A percentile compares a stretch with the other conserved stretches of the same genome.
Evolutionary conservation across 352 stramenopile genomes (phyloP).

Genomic region (Pythium brassicae): DNA sequence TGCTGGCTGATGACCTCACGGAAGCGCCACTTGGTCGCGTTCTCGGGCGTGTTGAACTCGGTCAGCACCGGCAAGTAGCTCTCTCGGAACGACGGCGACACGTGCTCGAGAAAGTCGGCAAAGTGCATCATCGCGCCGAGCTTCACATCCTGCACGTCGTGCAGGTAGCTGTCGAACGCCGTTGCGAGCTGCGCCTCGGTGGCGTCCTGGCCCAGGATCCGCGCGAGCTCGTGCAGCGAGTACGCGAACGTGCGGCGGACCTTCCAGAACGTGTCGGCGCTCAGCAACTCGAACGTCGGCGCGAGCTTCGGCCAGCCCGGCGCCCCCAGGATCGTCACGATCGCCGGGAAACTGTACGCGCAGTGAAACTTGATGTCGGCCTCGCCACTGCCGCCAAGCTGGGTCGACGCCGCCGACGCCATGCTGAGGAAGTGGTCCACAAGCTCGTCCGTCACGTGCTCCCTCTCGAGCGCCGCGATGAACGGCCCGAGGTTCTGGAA

Average conservation of each 20-base stretch:
- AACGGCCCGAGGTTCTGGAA: constrained; percentile 89
- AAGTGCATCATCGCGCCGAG: constrained; percentile 84
- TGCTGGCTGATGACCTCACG: constrained; percentile 73
- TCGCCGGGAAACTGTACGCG: constrained; percentile 89
- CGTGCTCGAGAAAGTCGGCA: constrained; percentile 74
- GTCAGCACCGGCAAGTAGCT: constrained; percentile 76
- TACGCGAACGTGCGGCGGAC: constrained; percentile 90
- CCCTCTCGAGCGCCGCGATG: constrained; percentile 76
- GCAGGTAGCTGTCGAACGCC: constrained; percentile 82
- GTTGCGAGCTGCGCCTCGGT: constrained; percentile 75
- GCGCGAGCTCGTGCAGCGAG: constrained; percentile 87
- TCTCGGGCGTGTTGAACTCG: constrained; percentile 58
- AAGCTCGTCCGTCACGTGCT: constrained; percentile 77
- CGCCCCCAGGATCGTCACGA: constrained; percentile 76
- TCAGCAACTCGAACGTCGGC: constrained; percentile 75
- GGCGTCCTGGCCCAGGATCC: constrained; percentile 75
- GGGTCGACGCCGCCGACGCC: constrained; percentile 48
- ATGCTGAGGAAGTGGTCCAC: constrained; percentile 85
- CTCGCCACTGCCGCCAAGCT: constrained; percentile 69
- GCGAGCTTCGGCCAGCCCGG: constrained; percentile 74
- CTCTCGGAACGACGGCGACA: constrained; percentile 68
- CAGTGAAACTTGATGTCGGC: constrained; percentile 91
- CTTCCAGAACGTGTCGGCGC: constrained; percentile 84
- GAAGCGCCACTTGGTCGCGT: constrained; percentile 84
- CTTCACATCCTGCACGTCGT: constrained; percentile 78